phyloP scores from a whole-genome alignment of 2,329 filamentous ascomycete species.

The Neurospora sp. region DNA sequence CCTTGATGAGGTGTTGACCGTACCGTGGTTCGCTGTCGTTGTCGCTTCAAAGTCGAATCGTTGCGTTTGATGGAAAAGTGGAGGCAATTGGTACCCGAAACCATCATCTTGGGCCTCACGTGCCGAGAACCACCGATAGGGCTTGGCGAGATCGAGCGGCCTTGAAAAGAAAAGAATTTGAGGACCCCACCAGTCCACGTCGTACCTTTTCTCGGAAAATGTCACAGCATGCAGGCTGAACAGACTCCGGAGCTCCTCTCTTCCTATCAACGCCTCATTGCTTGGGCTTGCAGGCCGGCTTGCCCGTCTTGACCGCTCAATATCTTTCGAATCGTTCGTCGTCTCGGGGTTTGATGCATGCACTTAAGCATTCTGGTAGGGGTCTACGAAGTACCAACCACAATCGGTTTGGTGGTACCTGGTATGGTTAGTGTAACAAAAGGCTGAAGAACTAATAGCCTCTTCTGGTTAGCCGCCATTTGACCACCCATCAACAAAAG shows the following conservation, averaged over 20 bases:
- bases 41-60: background rate
- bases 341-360: background rate
- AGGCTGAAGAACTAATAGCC: background rate
- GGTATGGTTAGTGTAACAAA: background rate
- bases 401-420: background rate
- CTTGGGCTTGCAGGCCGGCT: background rate
- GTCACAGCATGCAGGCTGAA: background rate
- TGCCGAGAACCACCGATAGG: background rate
- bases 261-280: background rate
- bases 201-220: background rate
- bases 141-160: background rate
- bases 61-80: background rate
- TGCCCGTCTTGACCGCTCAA: background rate
- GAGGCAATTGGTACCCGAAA: slow-evolving; percentile 1
- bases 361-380: background rate
- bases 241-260: background rate
- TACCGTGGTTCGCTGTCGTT: background rate
- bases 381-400: background rate
- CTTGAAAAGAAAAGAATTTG: background rate
- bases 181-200: background rate
- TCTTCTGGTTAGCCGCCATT: background rate
- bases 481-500: background rate
- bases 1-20: background rate
- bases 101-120: slow-evolving; percentile 2
- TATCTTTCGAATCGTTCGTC: background rate